These are phyloP conservation scores for Lachnellula arida DNA, from an alignment of 2,329 filamentous ascomycete species.

Conservation along the genomic window DNA sequence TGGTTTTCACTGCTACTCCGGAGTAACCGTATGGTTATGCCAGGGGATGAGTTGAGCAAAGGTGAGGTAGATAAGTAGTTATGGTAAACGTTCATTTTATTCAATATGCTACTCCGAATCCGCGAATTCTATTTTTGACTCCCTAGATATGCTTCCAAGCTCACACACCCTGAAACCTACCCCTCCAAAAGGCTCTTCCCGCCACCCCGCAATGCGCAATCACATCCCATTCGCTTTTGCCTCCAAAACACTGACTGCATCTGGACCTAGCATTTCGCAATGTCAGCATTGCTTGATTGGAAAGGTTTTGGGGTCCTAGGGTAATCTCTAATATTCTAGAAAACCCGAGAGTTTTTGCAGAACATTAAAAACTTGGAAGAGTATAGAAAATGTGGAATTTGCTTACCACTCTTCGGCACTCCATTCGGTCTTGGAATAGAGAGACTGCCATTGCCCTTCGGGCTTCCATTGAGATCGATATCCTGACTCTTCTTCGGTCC, in stretches of 20 bases:
- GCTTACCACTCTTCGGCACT: slow-evolving; percentile 18
- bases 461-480: slow-evolving; percentile 31
- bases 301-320: too few species aligned
- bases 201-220: slow-evolving; percentile 11
- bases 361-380: too few species aligned
- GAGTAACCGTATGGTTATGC: background rate
- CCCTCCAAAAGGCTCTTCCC: slow-evolving; percentile 17
- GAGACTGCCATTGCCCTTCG: slow-evolving; percentile 22
- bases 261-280: slow-evolving; percentile 10
- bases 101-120: background rate
- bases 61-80: background rate
- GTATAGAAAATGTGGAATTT: too few species aligned
- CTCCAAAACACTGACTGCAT: slow-evolving; percentile 37
- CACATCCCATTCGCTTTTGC: slow-evolving; percentile 36
- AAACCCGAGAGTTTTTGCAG: too few species aligned
- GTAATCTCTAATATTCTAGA: too few species aligned
- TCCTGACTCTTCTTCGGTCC: slow-evolving; percentile 40
- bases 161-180: slow-evolving; percentile 16
- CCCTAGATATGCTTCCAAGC: background rate
- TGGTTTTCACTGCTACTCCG: background rate
- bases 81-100: background rate
- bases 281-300: too few species aligned
- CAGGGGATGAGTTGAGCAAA: background rate
- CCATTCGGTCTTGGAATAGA: slow-evolving; percentile 24
- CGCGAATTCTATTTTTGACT: slow-evolving; percentile 13